These are phyloP conservation scores for Ajuga reptans DNA, from an alignment of 305 asterid genomes.

Conservation along the genomic window DNA sequence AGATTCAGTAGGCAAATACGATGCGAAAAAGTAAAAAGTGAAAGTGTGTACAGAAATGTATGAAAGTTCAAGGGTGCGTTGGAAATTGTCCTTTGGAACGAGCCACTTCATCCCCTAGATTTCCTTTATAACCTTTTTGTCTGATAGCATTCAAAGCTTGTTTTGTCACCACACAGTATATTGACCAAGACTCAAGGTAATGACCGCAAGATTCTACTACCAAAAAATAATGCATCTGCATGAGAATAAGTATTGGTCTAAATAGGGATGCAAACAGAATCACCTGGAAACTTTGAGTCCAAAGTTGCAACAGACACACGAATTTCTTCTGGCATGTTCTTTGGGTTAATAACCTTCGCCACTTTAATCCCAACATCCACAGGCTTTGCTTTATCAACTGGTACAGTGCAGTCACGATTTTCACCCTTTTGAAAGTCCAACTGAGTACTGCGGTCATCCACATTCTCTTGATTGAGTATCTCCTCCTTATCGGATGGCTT, in stretches of 20 bases:
- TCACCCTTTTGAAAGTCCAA: slow-evolving; percentile 23
- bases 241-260: neutral
- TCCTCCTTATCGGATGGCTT: slow-evolving; percentile 24
- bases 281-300: slow-evolving; percentile 41
- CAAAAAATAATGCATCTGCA: neutral
- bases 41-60: neutral
- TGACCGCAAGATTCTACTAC: neutral
- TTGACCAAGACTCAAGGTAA: neutral
- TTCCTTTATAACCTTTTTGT: neutral
- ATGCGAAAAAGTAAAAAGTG: neutral
- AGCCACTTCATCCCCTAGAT: neutral
- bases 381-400: slow-evolving; percentile 29
- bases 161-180: neutral
- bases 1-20: neutral
- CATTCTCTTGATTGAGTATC: slow-evolving; percentile 25
- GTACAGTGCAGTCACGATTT: slow-evolving; percentile 22
- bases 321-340: slow-evolving; percentile 23
- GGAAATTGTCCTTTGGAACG: neutral
- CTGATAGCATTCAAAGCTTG: neutral
- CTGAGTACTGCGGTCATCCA: slow-evolving; percentile 16
- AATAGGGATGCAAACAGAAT: slow-evolving; percentile 21
- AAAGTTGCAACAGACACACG: slow-evolving; percentile 36
- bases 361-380: slow-evolving; percentile 15
- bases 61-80: neutral
- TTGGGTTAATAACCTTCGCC: slow-evolving; percentile 28